Evolutionary conservation across 345 rosid genomes (phyloP).

Genomic region (Microcos paniculata): DNA sequence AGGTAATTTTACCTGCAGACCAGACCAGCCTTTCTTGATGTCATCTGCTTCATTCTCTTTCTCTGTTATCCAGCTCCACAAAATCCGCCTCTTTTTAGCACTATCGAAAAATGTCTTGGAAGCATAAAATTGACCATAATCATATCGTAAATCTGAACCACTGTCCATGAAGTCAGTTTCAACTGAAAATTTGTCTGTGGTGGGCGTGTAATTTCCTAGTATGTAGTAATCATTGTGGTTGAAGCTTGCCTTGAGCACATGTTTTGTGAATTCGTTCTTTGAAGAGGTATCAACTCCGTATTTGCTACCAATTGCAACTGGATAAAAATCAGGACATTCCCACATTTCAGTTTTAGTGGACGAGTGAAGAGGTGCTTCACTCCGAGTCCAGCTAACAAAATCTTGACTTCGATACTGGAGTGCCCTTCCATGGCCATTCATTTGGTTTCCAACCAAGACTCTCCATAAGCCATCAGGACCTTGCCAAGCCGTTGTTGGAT

Average conservation of each 20-base stretch:
- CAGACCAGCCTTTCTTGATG: slow-evolving; percentile 62
- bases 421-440: slow-evolving; percentile 25
- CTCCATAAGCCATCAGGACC: slow-evolving; percentile 41
- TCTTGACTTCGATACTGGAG: slow-evolving; percentile 43
- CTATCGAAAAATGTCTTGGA: slow-evolving; percentile 59
- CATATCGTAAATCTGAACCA: slow-evolving; percentile 42
- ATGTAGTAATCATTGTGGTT: slow-evolving; percentile 42
- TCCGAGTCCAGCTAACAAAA: slow-evolving; percentile 39
- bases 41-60: slow-evolving; percentile 48
- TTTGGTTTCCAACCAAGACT: slow-evolving; percentile 32
- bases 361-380: slow-evolving; percentile 34
- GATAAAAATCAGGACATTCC: slow-evolving; percentile 63
- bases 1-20: slow-evolving; percentile 47
- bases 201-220: slow-evolving; percentile 37
- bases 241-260: slow-evolving; percentile 31
- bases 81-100: slow-evolving; percentile 34
- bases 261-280: slow-evolving; percentile 14
- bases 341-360: slow-evolving; percentile 42
- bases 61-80: slow-evolving; percentile 59
- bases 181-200: slow-evolving; percentile 35
- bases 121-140: slow-evolving; percentile 64
- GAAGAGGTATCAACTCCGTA: slow-evolving; percentile 39
- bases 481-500: slow-evolving; percentile 59
- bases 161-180: slow-evolving; percentile 21
- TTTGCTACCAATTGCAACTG: slow-evolving; percentile 1